Evolutionary conservation across 164 flowering plant genomes (phyloP), one percentile per base, ranked within the genome.

Genomic region (Malania oleifera): DNA sequence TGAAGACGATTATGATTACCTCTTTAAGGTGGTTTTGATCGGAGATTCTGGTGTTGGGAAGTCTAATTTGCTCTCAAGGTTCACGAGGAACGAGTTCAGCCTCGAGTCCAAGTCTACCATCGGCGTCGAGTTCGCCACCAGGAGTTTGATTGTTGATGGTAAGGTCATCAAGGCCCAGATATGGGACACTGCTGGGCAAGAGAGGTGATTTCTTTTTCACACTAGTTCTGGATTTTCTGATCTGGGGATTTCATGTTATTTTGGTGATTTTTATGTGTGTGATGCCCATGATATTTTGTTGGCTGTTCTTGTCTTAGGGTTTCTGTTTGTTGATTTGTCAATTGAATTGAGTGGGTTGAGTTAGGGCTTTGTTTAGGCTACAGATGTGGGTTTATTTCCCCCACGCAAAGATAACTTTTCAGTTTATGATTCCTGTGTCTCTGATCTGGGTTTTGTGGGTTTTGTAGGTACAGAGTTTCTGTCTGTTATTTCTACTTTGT

Each of bases 61-160:
- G 72, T 69, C 76, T 26, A 72, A 75, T 52, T 51, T 75, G 45
- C 61, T 75, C n/a, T 75, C 79, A 0, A 63, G 80, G 64, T 77
- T 77, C 62, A 77, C 81, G 4, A 54, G 73, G 54, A 77, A 77
- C 63, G 81, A 77, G 69, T 77, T 77, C 46, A 77, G 74, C 58
- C 72, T 77, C 55, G 81, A 77, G 68, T 74, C 78, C 45, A 77
- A 76, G 61, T 76, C 80, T 41, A 76, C 80, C 15, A 76, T 76
- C 18, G 80, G 80, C 7, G 80, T 76, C 7, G 81, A 77, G 73
- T 77, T 77, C 64, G 81, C 81, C 23, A 77, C 78, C 52, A 62
- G 84, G 53, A 80, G 79, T 60, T 70, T 80, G 77, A 75, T 59
- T 48, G 77, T 80, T 29, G 78, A 75, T 52, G 71, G 64, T 3